These are phyloP conservation scores for Coemansia sp. DNA, from an alignment of 192 early-diverging fungal genomes.

Conservation along the genomic window DNA sequence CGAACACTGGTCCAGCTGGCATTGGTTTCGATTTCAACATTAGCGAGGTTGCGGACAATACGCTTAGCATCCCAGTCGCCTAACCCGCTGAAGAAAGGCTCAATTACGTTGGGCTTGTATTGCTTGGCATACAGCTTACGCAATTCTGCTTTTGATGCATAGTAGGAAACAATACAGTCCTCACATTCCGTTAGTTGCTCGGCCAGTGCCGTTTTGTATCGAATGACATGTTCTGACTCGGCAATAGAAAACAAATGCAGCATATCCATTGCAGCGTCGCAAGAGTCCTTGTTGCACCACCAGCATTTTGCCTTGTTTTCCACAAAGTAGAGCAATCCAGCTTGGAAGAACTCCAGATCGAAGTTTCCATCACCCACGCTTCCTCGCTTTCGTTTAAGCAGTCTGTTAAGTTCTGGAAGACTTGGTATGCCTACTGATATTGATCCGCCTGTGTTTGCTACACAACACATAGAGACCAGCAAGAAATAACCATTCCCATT, in stretches of 20 bases:
- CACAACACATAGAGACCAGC: background rate
- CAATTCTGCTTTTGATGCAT: conserved; percentile 31
- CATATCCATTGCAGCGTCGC: conserved; percentile 35
- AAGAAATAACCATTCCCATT: background rate
- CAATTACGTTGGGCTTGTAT: conserved; percentile 20
- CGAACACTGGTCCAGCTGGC: conserved; percentile 9
- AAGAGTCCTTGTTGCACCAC: conserved; percentile 41
- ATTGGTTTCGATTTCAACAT: background rate
- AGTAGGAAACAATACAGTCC: conserved; percentile 41
- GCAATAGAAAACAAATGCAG: conserved; percentile 49
- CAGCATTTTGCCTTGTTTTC: conserved; percentile 44
- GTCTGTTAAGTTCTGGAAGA: conserved; percentile 13
- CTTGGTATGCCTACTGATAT: conserved; percentile 9
- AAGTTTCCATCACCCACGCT: conserved; percentile 5
- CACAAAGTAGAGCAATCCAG: conserved; percentile 40
- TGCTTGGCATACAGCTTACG: conserved; percentile 16
- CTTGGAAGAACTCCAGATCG: conserved; percentile 20
- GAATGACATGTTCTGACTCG: conserved; percentile 6
- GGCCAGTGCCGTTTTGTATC: conserved; percentile 26
- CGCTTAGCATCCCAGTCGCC: conserved; percentile 43
- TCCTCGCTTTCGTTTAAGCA: conserved; percentile 16
- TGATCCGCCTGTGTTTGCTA: background rate
- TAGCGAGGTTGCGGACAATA: conserved; percentile 15
- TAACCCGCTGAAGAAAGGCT: conserved; percentile 23
- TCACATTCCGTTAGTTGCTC: conserved; percentile 39